A percentile compares a stretch with the other conserved stretches of the same genome.
phyloP scores from a whole-genome alignment of 2,329 filamentous ascomycete species.

The Scleromitrula shiraiana region DNA sequence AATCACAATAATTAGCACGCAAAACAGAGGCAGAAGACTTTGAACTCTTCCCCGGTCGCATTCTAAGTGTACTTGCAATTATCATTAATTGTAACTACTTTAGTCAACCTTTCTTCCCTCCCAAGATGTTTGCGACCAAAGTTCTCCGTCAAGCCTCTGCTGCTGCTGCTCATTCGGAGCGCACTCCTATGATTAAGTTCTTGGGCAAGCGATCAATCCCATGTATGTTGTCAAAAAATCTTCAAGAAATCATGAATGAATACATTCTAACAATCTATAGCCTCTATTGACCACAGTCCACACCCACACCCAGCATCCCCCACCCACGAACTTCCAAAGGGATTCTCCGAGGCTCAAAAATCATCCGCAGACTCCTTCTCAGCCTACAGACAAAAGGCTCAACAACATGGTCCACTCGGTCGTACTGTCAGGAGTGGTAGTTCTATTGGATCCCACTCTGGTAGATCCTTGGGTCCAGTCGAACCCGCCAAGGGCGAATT shows the following conservation, averaged over 20 bases:
- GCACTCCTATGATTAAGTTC: slow-evolving; percentile 36
- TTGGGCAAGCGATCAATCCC: slow-evolving; percentile 34
- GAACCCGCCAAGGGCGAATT: slow-evolving; percentile 63
- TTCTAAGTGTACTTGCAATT: background rate
- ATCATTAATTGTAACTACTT: background rate
- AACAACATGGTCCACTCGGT: slow-evolving; percentile 50
- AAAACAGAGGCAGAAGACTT: background rate
- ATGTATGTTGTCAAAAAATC: slow-evolving; percentile 23
- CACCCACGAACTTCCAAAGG: slow-evolving; percentile 43
- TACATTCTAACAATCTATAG: slow-evolving; percentile 30
- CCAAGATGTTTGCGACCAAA: slow-evolving; percentile 33
- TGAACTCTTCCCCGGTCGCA: background rate
- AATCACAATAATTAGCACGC: background rate
- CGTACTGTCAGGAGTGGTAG: slow-evolving; percentile 18
- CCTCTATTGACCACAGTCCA: slow-evolving; percentile 48
- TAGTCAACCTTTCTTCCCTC: background rate
- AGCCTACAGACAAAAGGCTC: slow-evolving; percentile 49
- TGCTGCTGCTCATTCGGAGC: slow-evolving; percentile 27
- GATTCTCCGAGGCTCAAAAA: slow-evolving; percentile 38
- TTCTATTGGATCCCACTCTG: slow-evolving; percentile 34
- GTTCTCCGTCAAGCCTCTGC: slow-evolving; percentile 30
- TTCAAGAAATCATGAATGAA: background rate
- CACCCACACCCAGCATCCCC: slow-evolving; percentile 49
- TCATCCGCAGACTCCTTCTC: slow-evolving; percentile 41
- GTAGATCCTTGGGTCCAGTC: slow-evolving; percentile 65